phyloP scores from a whole-genome alignment of 345 rosid genomes.

The Eucalyptus paniculata region DNA sequence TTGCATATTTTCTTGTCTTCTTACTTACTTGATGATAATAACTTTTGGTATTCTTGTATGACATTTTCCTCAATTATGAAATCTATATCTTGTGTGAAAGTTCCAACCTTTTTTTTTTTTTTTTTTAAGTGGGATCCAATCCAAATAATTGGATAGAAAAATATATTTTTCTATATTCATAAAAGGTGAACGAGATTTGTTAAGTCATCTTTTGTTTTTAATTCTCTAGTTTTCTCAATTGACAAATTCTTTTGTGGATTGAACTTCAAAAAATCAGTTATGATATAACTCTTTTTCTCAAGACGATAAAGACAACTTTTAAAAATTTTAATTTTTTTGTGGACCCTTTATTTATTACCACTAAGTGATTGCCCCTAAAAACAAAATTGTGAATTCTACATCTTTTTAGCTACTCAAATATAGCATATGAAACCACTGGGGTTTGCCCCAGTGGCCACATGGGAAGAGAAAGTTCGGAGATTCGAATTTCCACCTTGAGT shows the following conservation, averaged over 20 bases:
- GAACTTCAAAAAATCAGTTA: background rate
- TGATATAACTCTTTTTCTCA: no score
- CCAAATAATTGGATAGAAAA: background rate
- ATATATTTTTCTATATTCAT: background rate
- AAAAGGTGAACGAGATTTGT: background rate
- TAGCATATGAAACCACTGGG: background rate
- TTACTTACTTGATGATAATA: no score
- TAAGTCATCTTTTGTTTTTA: background rate
- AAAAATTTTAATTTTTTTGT: no score
- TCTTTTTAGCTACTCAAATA: background rate
- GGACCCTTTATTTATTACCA: no score
- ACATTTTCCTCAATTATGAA: no score
- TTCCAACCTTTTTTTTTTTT: background rate
- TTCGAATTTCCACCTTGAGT: no score
- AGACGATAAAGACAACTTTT: no score
- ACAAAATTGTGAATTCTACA: no score
- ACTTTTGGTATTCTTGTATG: no score
- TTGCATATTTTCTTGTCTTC: no score
- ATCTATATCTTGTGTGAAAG: background rate
- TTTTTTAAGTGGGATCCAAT: background rate
- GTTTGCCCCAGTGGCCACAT: accelerated
- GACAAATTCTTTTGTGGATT: background rate
- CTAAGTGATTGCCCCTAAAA: no score
- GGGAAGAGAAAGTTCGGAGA: no score
- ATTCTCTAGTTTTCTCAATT: background rate